Percentiles rank a stretch among this genome's conserved stretches.
These are phyloP conservation scores for maize (Zea mays) DNA, from an alignment of 176 grass and related monocot genomes.

Conservation along the genomic window Zm-B73-REFERENCE-NAM-5.0 NC_050101.1:151851501-151852000, in stretches of 20 bases:
- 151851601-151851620: too few species aligned
- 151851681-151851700: too few species aligned
- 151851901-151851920: neutral
- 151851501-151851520: too few species aligned
- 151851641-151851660: too few species aligned
- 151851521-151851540: too few species aligned
- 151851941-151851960: neutral
- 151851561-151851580: too few species aligned
- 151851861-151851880: neutral
- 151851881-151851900: neutral
- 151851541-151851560: too few species aligned
- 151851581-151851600: too few species aligned
- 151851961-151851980: neutral
- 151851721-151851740: constrained; percentile 8
- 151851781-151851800: constrained; percentile 18
- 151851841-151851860: constrained; percentile 9
- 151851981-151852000: neutral
- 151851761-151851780: neutral
- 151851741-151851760: neutral
- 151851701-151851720: too few species aligned
- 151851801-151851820: neutral
- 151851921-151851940: neutral
- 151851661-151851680: too few species aligned
- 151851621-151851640: too few species aligned
- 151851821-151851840: constrained; percentile 2